Evolutionary conservation across 139 green algal genomes (phyloP), one percentile per base, ranked within the genome.

Genomic region (Chlorokybus atmophyticus): DNA sequence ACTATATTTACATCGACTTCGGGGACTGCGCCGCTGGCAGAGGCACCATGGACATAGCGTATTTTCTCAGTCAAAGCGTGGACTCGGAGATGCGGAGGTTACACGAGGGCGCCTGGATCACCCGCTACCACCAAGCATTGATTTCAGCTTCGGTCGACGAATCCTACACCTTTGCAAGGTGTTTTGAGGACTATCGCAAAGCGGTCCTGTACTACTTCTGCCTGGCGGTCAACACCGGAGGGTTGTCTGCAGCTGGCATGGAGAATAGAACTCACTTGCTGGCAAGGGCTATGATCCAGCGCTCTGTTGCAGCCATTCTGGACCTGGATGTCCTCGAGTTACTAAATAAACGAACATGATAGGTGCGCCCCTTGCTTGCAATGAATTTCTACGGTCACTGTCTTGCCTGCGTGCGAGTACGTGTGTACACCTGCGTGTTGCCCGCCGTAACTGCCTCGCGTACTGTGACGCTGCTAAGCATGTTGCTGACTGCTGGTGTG

Each of bases 51-150:
- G 54, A 62, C 42, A 26, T 62, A n/a, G 54, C 4, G 5, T 62
- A 62, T 7, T 62, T 62, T 28, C 42, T 62, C 4, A 62, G 54
- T 29, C 54, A 62, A 35, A 62, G 54, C 42, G 8, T 56, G 30
- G 54, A 62, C 5, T 35, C 54, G 25, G 10, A 5, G 6, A 8
- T 62, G 40, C 54, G 54, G 4, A 31, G 54, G 6, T 7, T 5
- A 5, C 30, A 56, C 30, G 54, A 62, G 40, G 40, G 40, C 25
- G 4, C 23, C 26, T 27, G 35, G 32, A 6, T 58, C 4, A 25
- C 21, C 6, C 5, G 6, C 4, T 58, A 58, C 35, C 40, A 32
- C 26, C 25, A 32, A 6, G 10, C 8, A 27, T 6, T 58, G n/a
- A n/a, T n/a, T n/a, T n/a, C n/a, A n/a, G 51, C 32, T 8, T 6